These are phyloP conservation scores for Yamadazyma friedrichii DNA, from an alignment of 1,139 yeast genomes.

Conservation along the genomic window DNA sequence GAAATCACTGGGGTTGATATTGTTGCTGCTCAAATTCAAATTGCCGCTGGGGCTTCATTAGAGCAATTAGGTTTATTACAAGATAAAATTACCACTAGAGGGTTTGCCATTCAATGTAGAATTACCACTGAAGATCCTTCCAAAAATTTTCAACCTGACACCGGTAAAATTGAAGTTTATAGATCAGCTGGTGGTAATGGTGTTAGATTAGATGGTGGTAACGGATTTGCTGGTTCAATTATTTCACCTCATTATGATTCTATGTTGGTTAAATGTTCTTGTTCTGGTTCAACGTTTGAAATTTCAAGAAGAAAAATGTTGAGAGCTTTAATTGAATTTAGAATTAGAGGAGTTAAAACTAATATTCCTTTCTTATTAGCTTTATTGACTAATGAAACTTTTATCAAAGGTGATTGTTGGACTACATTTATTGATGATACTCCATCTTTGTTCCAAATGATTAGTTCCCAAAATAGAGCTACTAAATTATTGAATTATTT, in stretches of 20 bases:
- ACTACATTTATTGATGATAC: slow-evolving; percentile 98
- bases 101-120: slow-evolving; percentile 98
- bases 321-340: slow-evolving; percentile 92
- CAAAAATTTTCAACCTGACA: slow-evolving; percentile 96
- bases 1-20: slow-evolving; percentile 98
- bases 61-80: slow-evolving; percentile 89
- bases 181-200: slow-evolving; percentile 99
- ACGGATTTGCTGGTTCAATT: slow-evolving; percentile 97
- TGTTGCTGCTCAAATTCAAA: slow-evolving; percentile 98
- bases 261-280: slow-evolving; percentile 95
- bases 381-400: slow-evolving; percentile 88
- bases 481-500: slow-evolving; percentile 85
- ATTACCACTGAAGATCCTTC: slow-evolving; percentile 98
- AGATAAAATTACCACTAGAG: slow-evolving; percentile 92
- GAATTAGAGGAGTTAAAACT: slow-evolving; percentile 98
- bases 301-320: slow-evolving; percentile 97
- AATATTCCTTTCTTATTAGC: slow-evolving; percentile 95
- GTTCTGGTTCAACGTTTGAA: slow-evolving; percentile 95
- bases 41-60: slow-evolving; percentile 97
- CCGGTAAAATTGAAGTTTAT: slow-evolving; percentile 97
- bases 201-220: slow-evolving; percentile 98
- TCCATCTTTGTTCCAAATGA: slow-evolving; percentile 93
- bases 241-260: slow-evolving; percentile 98
- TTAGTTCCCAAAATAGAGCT: slow-evolving; percentile 94
- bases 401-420: slow-evolving; percentile 89